Percentiles rank a stretch among this genome's conserved stretches.
Conservation (phyloP, 305 asterid species). For the Solanum chacoense region DNA sequence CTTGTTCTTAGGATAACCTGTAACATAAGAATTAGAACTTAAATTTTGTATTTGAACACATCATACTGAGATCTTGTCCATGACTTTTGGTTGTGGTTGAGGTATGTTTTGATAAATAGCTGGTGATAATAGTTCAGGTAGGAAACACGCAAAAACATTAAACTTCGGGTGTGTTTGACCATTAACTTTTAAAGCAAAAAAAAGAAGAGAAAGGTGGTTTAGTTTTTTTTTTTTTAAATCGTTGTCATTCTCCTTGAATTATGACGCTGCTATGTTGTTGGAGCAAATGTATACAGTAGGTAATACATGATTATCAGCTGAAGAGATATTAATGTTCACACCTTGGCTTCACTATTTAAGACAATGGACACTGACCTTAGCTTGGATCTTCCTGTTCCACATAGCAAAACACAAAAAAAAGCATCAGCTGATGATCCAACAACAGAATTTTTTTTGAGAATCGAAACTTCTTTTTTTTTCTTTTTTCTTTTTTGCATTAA, state of each 20-base stretch:
- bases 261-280: neutral
- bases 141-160: neutral
- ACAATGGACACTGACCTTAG: constrained; percentile 51
- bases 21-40: constrained; percentile 9
- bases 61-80: neutral
- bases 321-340: constrained; percentile 8
- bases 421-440: neutral
- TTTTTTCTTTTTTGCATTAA: neutral
- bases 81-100: neutral
- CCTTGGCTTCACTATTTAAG: constrained; percentile 61
- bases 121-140: neutral
- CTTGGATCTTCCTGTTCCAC: constrained; percentile 45
- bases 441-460: neutral
- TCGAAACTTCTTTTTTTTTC: neutral
- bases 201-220: neutral
- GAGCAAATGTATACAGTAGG: neutral
- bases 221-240: neutral
- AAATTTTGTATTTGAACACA: neutral
- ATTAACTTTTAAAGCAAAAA: neutral
- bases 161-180: neutral
- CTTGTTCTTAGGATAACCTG: constrained; percentile 70
- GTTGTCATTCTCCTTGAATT: neutral
- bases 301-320: neutral
- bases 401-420: neutral
- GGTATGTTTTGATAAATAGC: neutral